Evolutionary conservation across 768 basidiomycete genomes (phyloP).

Genomic region (Boletus bicolor): DNA sequence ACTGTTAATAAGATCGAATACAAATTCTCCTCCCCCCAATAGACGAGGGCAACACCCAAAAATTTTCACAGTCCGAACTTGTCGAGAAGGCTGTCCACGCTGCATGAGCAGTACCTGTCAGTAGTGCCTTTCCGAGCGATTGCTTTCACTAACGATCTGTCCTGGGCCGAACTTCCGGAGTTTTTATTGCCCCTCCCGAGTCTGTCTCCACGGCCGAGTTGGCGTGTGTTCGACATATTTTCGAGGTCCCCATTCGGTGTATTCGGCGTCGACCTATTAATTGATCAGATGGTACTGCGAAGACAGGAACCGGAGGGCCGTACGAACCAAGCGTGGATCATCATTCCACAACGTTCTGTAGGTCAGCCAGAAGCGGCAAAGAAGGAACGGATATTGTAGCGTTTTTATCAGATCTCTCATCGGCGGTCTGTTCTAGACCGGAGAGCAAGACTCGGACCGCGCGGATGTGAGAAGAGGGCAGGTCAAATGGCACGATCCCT

Average conservation of each 20-base stretch:
- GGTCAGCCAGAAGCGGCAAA: slow-evolving; percentile 1
- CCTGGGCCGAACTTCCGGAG: not conserved
- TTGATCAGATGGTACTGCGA: slow-evolving; percentile 3
- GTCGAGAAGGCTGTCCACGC: slow-evolving; percentile 14
- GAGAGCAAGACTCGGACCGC: not conserved
- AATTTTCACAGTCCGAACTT: slow-evolving; percentile 18
- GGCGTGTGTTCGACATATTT: slow-evolving; percentile 6
- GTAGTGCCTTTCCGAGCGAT: slow-evolving; percentile 3
- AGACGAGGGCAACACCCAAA: not conserved
- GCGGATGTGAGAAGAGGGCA: slow-evolving; percentile 4
- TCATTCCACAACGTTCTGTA: not conserved
- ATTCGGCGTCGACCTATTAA: slow-evolving; percentile 9
- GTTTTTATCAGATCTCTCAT: slow-evolving; percentile 8
- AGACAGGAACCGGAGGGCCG: not conserved
- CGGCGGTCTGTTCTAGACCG: slow-evolving; percentile 1
- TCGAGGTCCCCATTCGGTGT: slow-evolving; percentile 1
- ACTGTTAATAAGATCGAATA: slow-evolving; percentile 15
- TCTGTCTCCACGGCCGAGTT: not conserved
- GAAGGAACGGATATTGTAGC: not conserved
- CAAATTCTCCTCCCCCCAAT: slow-evolving; percentile 1
- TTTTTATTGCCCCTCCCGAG: not conserved
- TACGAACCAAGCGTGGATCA: slow-evolving; percentile 15
- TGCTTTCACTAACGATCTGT: not conserved
- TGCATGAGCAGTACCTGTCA: slow-evolving; percentile 2
- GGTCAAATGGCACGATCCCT: not conserved